Base-by-base conservation (phyloP, 495 filamentous ascomycete genomes). In the Trichoderma erinaceum region DNA sequence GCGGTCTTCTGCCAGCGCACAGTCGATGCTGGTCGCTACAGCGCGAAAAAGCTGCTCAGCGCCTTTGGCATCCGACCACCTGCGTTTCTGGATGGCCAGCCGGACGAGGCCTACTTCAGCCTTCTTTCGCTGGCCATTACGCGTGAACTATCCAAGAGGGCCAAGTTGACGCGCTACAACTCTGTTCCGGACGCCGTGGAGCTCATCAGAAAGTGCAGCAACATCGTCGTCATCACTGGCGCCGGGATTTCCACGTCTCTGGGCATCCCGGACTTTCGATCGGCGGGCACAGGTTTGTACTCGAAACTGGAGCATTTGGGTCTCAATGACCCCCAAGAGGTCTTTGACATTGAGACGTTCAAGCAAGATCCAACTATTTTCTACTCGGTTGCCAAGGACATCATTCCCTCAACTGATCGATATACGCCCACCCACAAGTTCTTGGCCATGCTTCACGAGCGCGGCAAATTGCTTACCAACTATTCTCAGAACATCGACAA, bases 401-500 rank as follows among this genome's bases (percentile, higher is more conserved):
- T 98, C 68, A 79, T 99, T 8, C 94, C 95, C 2, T 87, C 86
- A 8, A 83, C 83, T 1, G 80, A 85, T 16, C 89, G 88, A 70
- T 81, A 85, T 78, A 92, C 95, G 0, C 95, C 95, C 0, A 97
- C 95, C 0, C 95, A 99, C 78, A 90, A 88, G 50, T 99, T 99
- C 79, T 96, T 99, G 71, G 87, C 87, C n/a, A 83, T 97, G n/a
- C 85, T 99, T 2, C 93, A 98, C 75, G 83, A 93, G 69, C 92
- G 93, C 75, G 88, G 87, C 25, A 97, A 96, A 73, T 86, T 99
- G 23, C 83, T 97, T 64, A 98, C 93, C 32, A 97, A 97, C 78
- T 99, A 97, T 79, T 96, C 94, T 2, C 95, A 99, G 76, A 99
- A 99, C 75, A 99, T 99, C 72, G 95, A 99, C 80, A 97, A 98